Evolutionary conservation across 116 monocot species (phyloP), one percentile per base, ranked within the genome.

Genomic region (Trichopus zeylanicus): DNA sequence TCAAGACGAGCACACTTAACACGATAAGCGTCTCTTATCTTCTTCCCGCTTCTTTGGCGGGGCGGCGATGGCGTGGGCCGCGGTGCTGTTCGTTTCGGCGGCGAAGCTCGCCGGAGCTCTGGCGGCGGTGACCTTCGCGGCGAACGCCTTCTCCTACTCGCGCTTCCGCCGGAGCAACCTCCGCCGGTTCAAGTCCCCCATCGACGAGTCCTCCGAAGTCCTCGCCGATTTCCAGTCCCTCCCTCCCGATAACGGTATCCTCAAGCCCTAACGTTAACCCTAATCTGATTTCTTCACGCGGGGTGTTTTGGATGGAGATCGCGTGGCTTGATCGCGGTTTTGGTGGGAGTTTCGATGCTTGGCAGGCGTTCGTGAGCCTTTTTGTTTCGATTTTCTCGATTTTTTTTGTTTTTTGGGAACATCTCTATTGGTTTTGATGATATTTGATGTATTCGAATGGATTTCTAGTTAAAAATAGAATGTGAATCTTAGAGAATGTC

Each of bases 81-180:
- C 54, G 26, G 52, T 77, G 58, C 35, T 91, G 29, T 30, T 64
- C 24, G 48, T 71, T 34, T 35, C 71, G 51, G 91, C 82, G 58
- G 71, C 77, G 64, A 91, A 77, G 76, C 56, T 91, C 60, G 91
- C 91, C 49, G 91, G 85, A 2, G 15, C 73, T 6, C 30, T 91
- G 22, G 62, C 60, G 6, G 58, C 77, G 31, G 61, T 67, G 62
- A 59, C 72, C 27, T 59, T 82, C 62, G 77, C 82, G 21, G 82
- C 80, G 39, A 85, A 82, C 64, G 79, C 70, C 26, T 52, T 80
- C 71, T 82, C 91, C 48, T 82, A 47, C 82, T 72, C 73, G 25
- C 73, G 79, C 48, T 86, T 62, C 75, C 79, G 86, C 9, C 76
- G 69, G 47, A 66, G 61, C 61, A 32, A 77, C 49, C 85, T 86